A percentile compares a stretch with the other conserved stretches of the same genome.
Evolutionary conservation across 2,329 filamentous ascomycete genomes (phyloP).

Genomic region (Aureobasidium sp.): DNA sequence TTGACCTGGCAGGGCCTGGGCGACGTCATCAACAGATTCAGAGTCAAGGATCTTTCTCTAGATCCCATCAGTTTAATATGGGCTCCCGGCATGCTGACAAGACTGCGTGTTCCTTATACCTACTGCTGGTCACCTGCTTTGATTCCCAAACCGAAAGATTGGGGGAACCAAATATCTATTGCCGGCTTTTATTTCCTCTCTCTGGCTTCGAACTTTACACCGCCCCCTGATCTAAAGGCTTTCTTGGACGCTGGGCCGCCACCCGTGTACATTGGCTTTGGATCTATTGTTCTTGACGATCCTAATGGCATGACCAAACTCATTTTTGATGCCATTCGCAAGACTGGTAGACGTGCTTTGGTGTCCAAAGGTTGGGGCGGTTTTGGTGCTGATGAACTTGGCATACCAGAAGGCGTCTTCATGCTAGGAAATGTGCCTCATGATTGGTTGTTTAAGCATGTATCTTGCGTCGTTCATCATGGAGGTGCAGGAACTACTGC

Average conservation of each 20-base stretch:
- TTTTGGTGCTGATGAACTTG: constrained; percentile 36
- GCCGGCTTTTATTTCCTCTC: constrained; percentile 72
- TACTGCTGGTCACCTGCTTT: constrained; percentile 86
- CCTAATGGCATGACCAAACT: constrained; percentile 62
- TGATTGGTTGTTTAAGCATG: constrained; percentile 52
- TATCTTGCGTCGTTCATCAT: constrained; percentile 51
- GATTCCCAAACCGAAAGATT: constrained; percentile 70
- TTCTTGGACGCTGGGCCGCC: constrained; percentile 66
- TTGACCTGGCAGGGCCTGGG: constrained; percentile 86
- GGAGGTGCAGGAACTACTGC: constrained; percentile 54
- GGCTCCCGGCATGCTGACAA: constrained; percentile 71
- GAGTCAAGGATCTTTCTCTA: constrained; percentile 64
- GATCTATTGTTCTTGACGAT: constrained; percentile 74
- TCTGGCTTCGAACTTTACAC: constrained; percentile 60
- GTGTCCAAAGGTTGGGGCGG: constrained; percentile 56
- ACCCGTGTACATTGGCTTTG: constrained; percentile 77
- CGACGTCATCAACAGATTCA: constrained; percentile 78
- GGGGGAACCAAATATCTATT: constrained; percentile 64
- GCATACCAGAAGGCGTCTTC: constrained; percentile 39
- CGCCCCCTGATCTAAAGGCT: constrained; percentile 55
- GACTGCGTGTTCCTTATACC: constrained; percentile 75
- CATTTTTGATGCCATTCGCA: constrained; percentile 63
- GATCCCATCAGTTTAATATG: constrained; percentile 73
- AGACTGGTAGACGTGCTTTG: constrained; percentile 49
- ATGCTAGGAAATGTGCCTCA: constrained; percentile 51